Conservation (phyloP, 2,329 filamentous ascomycete species). For the Elsinoe australis region DNA sequence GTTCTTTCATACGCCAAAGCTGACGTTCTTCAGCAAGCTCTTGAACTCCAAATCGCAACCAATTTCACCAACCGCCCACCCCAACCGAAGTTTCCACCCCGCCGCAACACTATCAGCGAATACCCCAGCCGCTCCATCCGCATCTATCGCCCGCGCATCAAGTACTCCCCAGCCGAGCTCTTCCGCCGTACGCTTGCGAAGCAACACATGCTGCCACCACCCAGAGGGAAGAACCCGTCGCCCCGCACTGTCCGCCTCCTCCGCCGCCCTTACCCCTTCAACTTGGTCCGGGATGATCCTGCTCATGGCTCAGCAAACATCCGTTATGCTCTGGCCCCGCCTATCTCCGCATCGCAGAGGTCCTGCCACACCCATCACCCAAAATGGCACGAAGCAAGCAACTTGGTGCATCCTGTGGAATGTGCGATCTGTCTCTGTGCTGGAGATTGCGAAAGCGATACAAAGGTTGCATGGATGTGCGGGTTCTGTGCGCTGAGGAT, state of each 20-base stretch:
- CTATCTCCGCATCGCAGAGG: not conserved
- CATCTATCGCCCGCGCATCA: constrained; percentile 10
- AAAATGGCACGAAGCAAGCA: constrained; percentile 7
- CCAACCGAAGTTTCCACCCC: not conserved
- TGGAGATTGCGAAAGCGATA: constrained; percentile 6
- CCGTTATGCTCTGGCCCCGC: constrained; percentile 8
- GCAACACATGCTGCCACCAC: constrained; percentile 10
- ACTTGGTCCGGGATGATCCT: constrained; percentile 8
- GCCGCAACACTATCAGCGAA: not conserved
- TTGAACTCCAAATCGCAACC: constrained; percentile 2
- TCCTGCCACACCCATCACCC: constrained; percentile 1
- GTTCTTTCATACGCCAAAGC: not conserved
- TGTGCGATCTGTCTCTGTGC: constrained; percentile 16
- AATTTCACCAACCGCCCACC: not conserved
- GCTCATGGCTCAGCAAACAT: not conserved
- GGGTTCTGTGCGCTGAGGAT: constrained; percentile 13
- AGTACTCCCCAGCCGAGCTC: constrained; percentile 5
- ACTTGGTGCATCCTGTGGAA: constrained; percentile 14
- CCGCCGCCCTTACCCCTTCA: constrained; percentile 1
- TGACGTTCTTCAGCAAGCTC: constrained; percentile 14
- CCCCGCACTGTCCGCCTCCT: constrained; percentile 6
- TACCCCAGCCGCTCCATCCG: not conserved
- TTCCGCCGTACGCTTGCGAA: constrained; percentile 7
- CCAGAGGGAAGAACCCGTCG: constrained; percentile 1
- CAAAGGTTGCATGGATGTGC: constrained; percentile 13